These are phyloP conservation scores for Boletus semigastroideus DNA, from an alignment of 1,284 basidiomycete genomes.

Conservation along the genomic window DNA sequence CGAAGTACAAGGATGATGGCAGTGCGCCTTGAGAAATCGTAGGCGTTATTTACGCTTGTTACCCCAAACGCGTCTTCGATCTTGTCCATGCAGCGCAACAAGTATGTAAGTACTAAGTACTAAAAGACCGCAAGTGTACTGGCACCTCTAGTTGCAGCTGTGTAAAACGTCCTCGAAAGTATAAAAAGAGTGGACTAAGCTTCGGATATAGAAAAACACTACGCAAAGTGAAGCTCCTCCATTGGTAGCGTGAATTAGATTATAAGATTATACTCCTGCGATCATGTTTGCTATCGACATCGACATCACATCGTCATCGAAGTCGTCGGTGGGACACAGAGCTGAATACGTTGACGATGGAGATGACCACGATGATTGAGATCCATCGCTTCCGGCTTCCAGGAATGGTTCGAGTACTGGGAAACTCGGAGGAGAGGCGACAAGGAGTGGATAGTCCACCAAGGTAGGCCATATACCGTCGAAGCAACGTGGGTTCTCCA, in stretches of 20 bases:
- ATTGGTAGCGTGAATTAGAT: constrained; percentile 15
- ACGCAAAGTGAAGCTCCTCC: constrained; percentile 3
- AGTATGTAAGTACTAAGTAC: no score
- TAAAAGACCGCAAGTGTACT: not conserved
- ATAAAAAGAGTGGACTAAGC: constrained; percentile 5
- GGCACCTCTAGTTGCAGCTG: not conserved
- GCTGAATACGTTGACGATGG: constrained; percentile 26
- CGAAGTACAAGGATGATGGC: not conserved
- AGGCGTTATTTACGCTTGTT: constrained; percentile 32
- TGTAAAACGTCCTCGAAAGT: constrained; percentile 8
- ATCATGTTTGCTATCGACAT: constrained; percentile 8
- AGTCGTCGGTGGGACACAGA: constrained; percentile 11
- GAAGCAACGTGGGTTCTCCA: constrained; percentile 7
- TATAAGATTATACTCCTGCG: constrained; percentile 14
- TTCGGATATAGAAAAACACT: not conserved
- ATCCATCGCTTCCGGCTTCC: constrained; percentile 16
- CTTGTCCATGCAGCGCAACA: no score
- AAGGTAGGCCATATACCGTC: constrained; percentile 3
- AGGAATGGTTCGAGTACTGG: constrained; percentile 16
- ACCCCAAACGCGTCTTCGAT: constrained; percentile 16
- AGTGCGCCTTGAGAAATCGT: constrained; percentile 11
- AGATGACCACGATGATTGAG: constrained; percentile 28
- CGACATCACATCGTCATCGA: constrained; percentile 7
- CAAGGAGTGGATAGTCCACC: constrained; percentile 11
- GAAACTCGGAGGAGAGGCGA: constrained; percentile 8